Conservation (phyloP, 495 filamentous ascomycete genomes). For the Durotheca rogersii region DNA sequence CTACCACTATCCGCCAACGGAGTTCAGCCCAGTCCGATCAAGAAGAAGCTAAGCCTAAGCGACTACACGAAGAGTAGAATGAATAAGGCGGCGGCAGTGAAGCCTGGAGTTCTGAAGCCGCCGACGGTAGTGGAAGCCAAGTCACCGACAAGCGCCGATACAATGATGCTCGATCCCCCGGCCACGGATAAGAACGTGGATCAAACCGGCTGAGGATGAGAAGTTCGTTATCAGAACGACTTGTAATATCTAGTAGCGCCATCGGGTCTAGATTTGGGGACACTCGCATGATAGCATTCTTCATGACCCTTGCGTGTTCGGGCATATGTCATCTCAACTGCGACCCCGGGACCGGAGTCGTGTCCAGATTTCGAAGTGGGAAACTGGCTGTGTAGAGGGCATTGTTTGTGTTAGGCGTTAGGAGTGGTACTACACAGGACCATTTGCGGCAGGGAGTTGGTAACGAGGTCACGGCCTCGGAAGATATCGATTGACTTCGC, state of each 20-base stretch:
- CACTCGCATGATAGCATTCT: slow-evolving; percentile 4
- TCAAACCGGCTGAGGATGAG: background rate
- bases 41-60: slow-evolving; percentile 73
- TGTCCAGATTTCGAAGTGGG: too few relatives aligned
- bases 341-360: background rate
- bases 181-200: slow-evolving; percentile 36
- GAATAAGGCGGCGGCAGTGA: slow-evolving; percentile 45
- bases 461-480: slow-evolving; percentile 14
- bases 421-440: slow-evolving; percentile 15
- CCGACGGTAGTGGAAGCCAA: slow-evolving; percentile 45
- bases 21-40: slow-evolving; percentile 59
- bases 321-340: slow-evolving; percentile 2
- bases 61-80: slow-evolving; percentile 63
- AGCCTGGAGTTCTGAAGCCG: slow-evolving; percentile 40
- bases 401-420: slow-evolving; percentile 22
- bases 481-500: slow-evolving; percentile 21
- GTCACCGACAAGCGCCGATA: slow-evolving; percentile 37
- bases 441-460: slow-evolving; percentile 12
- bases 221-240: background rate
- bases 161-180: slow-evolving; percentile 35
- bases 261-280: background rate
- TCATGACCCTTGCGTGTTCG: background rate
- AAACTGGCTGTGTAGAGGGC: slow-evolving; percentile 6
- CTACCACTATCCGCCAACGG: slow-evolving; percentile 47
- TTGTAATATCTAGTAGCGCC: slow-evolving; percentile 10